Evolutionary conservation across 768 basidiomycete genomes (phyloP).

Genomic region (Hygrophoropsis aurantiaca): DNA sequence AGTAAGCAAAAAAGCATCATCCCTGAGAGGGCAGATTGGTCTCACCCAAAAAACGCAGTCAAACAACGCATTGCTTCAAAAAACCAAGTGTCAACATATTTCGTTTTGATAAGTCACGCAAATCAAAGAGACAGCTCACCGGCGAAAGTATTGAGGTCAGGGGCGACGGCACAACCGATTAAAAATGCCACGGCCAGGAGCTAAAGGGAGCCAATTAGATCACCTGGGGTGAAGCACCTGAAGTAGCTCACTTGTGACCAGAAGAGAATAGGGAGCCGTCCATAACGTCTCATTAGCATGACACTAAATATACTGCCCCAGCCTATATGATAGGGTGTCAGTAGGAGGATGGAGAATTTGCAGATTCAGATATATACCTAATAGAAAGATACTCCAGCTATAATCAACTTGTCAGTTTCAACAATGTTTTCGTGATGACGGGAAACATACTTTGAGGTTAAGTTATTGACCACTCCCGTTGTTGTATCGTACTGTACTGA

Average conservation of each 20-base stretch:
- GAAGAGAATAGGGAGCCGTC: slow-evolving; percentile 66
- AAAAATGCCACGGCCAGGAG: slow-evolving; percentile 57
- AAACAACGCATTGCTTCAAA: slow-evolving; percentile 56
- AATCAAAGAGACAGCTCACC: slow-evolving; percentile 31
- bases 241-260: slow-evolving; percentile 58
- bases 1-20: no score
- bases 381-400: slow-evolving; percentile 67
- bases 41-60: slow-evolving; percentile 54
- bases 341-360: neutral
- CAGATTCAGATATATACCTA: slow-evolving; percentile 37
- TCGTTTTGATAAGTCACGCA: neutral
- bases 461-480: slow-evolving; percentile 55
- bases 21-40: neutral
- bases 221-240: no score
- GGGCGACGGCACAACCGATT: slow-evolving; percentile 59
- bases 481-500: slow-evolving; percentile 56
- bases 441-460: slow-evolving; percentile 52
- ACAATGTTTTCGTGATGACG: slow-evolving; percentile 6
- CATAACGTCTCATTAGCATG: slow-evolving; percentile 60
- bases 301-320: slow-evolving; percentile 65
- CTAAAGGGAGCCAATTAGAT: slow-evolving; percentile 23
- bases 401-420: slow-evolving; percentile 2
- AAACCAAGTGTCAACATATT: neutral
- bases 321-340: slow-evolving; percentile 37
- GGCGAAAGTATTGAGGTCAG: slow-evolving; percentile 54